These are phyloP conservation scores for Conticribra weissflogii DNA, from an alignment of 108 stramenopile species.

Conservation along the genomic window DNA sequence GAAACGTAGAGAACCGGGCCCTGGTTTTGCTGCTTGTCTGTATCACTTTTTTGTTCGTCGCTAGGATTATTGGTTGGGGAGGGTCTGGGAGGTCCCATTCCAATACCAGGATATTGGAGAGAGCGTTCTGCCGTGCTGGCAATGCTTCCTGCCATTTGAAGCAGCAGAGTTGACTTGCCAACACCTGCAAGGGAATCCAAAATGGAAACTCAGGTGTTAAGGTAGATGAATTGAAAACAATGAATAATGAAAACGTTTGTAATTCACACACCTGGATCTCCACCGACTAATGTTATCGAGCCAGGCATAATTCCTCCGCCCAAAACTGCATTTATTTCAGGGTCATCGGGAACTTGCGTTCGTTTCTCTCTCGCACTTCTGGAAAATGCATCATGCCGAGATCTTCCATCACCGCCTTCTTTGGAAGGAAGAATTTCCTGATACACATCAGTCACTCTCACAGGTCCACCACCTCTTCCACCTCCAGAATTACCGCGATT, in stretches of 20 bases:
- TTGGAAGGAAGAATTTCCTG: conserved; percentile 35
- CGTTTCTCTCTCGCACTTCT: conserved; percentile 43
- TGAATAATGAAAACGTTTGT: too few species aligned
- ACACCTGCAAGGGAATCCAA: conserved; percentile 18
- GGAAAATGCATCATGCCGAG: conserved; percentile 19
- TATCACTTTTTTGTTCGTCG: neutral
- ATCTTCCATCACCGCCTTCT: conserved; percentile 6
- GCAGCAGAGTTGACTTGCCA: conserved; percentile 69
- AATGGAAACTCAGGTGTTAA: too few species aligned
- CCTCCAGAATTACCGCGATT: conserved; percentile 17
- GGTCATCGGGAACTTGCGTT: conserved; percentile 63
- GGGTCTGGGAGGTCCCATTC: conserved; percentile 68
- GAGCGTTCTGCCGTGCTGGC: conserved; percentile 57
- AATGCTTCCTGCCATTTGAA: conserved; percentile 73
- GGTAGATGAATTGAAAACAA: too few species aligned
- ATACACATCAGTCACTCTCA: conserved; percentile 69
- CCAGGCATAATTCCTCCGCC: conserved; percentile 94
- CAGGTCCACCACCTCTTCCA: conserved; percentile 46
- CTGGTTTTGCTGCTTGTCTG: conserved; percentile 4
- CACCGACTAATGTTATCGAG: conserved; percentile 86
- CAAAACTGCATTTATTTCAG: conserved; percentile 89
- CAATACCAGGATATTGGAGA: conserved; percentile 51
- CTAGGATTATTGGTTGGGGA: conserved; percentile 18
- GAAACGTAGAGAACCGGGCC: conserved; percentile 88
- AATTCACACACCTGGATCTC: conserved; percentile 97